These are phyloP conservation scores for Talaromyces stipitatus DNA, from an alignment of 495 filamentous ascomycete species.

Conservation along the genomic window DNA sequence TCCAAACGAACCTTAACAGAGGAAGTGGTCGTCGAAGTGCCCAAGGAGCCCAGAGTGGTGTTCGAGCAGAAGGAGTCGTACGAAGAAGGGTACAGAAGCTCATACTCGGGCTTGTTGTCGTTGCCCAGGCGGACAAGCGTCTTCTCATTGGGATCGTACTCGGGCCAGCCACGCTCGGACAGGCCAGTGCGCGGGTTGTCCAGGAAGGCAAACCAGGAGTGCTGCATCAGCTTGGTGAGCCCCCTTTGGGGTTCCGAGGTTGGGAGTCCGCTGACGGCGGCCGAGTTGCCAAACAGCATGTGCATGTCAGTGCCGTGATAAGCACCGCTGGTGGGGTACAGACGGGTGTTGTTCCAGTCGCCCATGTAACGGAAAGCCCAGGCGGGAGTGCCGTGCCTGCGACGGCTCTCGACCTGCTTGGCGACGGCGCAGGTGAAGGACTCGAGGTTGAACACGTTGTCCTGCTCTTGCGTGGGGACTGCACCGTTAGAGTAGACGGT, in stretches of 20 bases:
- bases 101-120: background rate
- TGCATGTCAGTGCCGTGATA: constrained; percentile 43
- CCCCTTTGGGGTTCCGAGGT: constrained; percentile 19
- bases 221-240: constrained; percentile 31
- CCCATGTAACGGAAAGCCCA: constrained; percentile 48
- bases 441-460: constrained; percentile 32
- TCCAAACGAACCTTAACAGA: background rate
- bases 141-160: constrained; percentile 20
- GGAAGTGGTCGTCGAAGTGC: background rate
- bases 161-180: constrained; percentile 30
- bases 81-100: constrained; percentile 1
- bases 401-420: constrained; percentile 22
- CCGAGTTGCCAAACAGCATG: constrained; percentile 40
- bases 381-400: constrained; percentile 23
- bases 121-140: background rate
- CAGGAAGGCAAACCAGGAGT: constrained; percentile 44
- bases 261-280: constrained; percentile 25
- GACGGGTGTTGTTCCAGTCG: constrained; percentile 36
- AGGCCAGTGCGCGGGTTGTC: constrained; percentile 38
- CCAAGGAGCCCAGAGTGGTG: background rate
- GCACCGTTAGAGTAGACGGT: constrained; percentile 19
- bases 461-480: constrained; percentile 17
- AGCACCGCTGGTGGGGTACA: constrained; percentile 36
- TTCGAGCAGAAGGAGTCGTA: background rate
- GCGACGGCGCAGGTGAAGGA: constrained; percentile 39